Evolutionary conservation across 768 basidiomycete genomes (phyloP).

Genomic region (Boletus vermiculosoides): DNA sequence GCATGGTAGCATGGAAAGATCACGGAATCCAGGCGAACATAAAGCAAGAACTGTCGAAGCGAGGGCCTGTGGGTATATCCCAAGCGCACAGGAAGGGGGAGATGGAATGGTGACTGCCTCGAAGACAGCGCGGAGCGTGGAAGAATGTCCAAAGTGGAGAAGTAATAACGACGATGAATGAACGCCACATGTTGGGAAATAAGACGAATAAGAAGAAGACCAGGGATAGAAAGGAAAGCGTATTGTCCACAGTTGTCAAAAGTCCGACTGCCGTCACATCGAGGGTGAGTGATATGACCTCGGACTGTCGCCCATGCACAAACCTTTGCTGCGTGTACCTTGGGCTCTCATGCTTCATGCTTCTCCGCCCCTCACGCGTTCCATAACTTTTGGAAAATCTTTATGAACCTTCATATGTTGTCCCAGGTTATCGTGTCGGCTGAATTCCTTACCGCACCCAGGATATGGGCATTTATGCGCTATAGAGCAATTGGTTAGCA

Average conservation of each 20-base stretch:
- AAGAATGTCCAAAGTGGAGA: conserved; percentile 25
- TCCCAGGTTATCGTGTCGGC: conserved; percentile 82
- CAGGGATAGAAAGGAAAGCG: conserved; percentile 23
- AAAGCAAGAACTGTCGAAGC: conserved; percentile 17
- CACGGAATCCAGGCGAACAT: conserved; percentile 20
- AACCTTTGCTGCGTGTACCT: conserved; percentile 15
- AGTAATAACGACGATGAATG: conserved; percentile 22
- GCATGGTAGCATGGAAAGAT: conserved; percentile 23
- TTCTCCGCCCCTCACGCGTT: conserved; percentile 26
- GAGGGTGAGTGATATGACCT: conserved; percentile 20
- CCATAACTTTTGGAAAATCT: conserved; percentile 31
- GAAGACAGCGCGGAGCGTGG: conserved; percentile 16
- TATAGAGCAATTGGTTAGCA: conserved; percentile 30
- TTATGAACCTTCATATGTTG: conserved; percentile 87
- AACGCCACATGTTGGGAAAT: conserved; percentile 27
- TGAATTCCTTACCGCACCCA: conserved; percentile 81
- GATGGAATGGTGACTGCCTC: conserved; percentile 17
- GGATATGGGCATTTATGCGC: conserved; percentile 81
- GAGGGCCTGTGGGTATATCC: conserved; percentile 23
- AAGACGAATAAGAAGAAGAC: conserved; percentile 25
- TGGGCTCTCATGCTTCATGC: conserved; percentile 12
- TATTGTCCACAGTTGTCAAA: conserved; percentile 24
- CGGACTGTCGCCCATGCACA: conserved; percentile 21
- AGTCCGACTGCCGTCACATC: conserved; percentile 28
- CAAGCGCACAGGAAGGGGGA: conserved; percentile 12